Conservation (phyloP, 2,329 filamentous ascomycete genomes). For the Trichothecium roseum region DNA sequence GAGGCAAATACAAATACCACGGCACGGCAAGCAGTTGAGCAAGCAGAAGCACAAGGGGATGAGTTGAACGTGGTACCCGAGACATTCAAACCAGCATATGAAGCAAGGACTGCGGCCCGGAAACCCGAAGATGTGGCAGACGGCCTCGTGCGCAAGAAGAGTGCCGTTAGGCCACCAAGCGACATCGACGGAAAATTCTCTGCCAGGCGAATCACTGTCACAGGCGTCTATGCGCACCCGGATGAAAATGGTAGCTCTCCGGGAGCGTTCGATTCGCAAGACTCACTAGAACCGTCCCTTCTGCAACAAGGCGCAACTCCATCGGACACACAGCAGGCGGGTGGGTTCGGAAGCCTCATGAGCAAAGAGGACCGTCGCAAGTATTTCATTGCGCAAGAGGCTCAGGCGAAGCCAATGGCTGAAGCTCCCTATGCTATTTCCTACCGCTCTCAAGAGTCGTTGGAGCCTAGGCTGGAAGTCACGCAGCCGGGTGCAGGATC, state of each 20-base stretch:
- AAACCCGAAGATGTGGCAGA: conserved; percentile 11
- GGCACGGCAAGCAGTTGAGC: conserved; percentile 72
- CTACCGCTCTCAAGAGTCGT: too few species aligned
- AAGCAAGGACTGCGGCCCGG: conserved; percentile 28
- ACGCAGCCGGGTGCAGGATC: too few species aligned
- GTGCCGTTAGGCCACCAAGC: conserved; percentile 60
- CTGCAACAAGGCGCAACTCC: conserved; percentile 29
- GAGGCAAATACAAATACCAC: conserved; percentile 67
- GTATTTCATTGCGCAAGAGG: conserved; percentile 58
- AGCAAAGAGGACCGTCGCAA: conserved; percentile 66
- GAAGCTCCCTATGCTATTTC: too few species aligned
- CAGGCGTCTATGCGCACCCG: conserved; percentile 58
- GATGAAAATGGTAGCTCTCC: conserved; percentile 44
- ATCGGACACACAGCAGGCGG: conserved; percentile 18
- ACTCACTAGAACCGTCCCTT: conserved; percentile 13
- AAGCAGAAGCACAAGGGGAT: conserved; percentile 68
- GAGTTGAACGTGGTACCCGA: conserved; percentile 85
- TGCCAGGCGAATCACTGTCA: conserved; percentile 54
- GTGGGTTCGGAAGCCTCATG: conserved; percentile 68
- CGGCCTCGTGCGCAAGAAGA: conserved; percentile 36
- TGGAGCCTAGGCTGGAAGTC: too few species aligned
- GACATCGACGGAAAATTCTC: conserved; percentile 71
- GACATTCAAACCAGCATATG: conserved; percentile 58
- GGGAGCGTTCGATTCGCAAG: conserved; percentile 10
- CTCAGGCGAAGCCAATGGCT: conserved; percentile 16